Base-by-base conservation (phyloP, 2,329 filamentous ascomycete genomes). In the Penicillium sp. region DNA sequence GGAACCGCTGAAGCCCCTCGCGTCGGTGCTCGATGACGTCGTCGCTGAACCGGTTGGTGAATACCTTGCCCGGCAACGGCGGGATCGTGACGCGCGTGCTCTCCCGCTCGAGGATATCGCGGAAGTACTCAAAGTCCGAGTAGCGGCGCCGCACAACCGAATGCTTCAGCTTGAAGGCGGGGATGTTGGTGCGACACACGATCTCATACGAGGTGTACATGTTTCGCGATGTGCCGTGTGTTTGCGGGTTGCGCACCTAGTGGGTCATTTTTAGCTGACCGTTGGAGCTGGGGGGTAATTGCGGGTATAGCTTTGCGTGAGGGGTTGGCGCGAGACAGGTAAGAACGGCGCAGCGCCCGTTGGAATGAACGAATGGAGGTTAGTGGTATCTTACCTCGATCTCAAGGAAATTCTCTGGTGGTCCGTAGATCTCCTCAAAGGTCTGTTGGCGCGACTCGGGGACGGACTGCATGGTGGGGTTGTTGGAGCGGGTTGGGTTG, bases 121-220 rank as follows among this genome's bases (percentile, higher is more conserved):
- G 88, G 73, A 98, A 98, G 75, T 95, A 92, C 76, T 98, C 93
- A 71, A 98, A 98, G 73, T 98, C 93, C 49, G 87, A 93, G 78
- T 98, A 98, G 45, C 93, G 89, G 55, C 93, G 85, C 61, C 91
- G 89, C 55, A 98, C 93, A 61, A 84, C 83, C 57, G 85, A 90
- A 69, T 88, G 82, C 60, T 91, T 89, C 63, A 96, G 84, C 78
- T 97, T 97, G 81, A 98, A 98, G 63, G 93, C 91, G 50, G 93
- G 93, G 68, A 98, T 98, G 76, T 98, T 98, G 74, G 93, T 98
- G 64, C 88, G 86, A 78, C 93, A 95, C 63, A 95, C 81, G 67
- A 98, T 96, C 74, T 97, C 91, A 79, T 97, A 98, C 74, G 95
- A 93, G 47, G 93, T 98, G 78, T 97, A 97, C 90, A 95, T 95